A percentile compares a stretch with the other conserved stretches of the same genome.
Conservation (phyloP, 192 early-diverging fungal genomes). For the Paraglomus occultum region DNA sequence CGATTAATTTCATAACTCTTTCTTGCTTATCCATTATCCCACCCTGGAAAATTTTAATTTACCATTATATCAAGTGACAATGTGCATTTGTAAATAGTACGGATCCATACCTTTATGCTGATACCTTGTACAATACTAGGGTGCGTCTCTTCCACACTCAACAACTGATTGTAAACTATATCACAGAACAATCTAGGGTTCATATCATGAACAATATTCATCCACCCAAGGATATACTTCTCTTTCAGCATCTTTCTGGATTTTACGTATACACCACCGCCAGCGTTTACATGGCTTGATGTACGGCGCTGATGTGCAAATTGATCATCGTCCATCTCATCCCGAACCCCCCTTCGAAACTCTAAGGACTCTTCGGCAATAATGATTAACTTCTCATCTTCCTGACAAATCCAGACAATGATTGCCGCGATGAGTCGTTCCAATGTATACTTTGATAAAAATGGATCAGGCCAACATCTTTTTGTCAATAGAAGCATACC, state of each 20-base stretch:
- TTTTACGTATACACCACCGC: slow-evolving; percentile 46
- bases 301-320: neutral
- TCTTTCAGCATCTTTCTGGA: slow-evolving; percentile 45
- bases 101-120: neutral
- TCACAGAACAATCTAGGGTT: slow-evolving; percentile 38
- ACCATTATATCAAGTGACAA: neutral
- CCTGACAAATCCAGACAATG: slow-evolving; percentile 49
- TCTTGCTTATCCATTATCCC: slow-evolving; percentile 42
- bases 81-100: neutral
- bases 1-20: slow-evolving; percentile 41
- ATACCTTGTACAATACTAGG: neutral
- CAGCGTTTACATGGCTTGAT: neutral
- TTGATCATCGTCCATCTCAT: slow-evolving; percentile 32
- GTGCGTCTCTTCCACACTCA: slow-evolving; percentile 42
- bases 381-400: slow-evolving; percentile 50
- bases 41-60: neutral
- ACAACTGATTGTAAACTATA: slow-evolving; percentile 42
- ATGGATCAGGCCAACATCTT: slow-evolving; percentile 59
- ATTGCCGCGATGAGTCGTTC: slow-evolving; percentile 47
- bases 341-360: slow-evolving; percentile 36
- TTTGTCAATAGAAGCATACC: slow-evolving; percentile 49
- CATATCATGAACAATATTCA: slow-evolving; percentile 44
- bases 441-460: slow-evolving; percentile 51
- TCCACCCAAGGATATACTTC: slow-evolving; percentile 50
- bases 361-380: slow-evolving; percentile 45